phyloP scores from a whole-genome alignment of 106 monocot genomes.

The Alisma plantagoaquatica region DNA sequence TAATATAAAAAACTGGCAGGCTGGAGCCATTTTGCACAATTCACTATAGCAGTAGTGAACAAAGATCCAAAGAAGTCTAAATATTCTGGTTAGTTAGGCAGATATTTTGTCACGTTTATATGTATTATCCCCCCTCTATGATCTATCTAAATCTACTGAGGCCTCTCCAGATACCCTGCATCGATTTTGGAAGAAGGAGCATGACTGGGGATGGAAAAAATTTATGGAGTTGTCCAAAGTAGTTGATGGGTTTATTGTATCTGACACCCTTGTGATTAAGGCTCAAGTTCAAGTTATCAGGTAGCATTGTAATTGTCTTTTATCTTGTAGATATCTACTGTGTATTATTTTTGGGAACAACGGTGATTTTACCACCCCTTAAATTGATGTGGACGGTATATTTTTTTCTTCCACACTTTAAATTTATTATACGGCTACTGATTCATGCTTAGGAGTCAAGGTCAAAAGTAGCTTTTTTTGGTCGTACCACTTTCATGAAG shows the following conservation, averaged over 20 bases:
- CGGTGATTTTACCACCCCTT: too few relatives aligned
- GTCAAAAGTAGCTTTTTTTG: too few relatives aligned
- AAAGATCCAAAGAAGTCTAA: slow-evolving; percentile 96
- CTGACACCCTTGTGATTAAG: slow-evolving; percentile 78
- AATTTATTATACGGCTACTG: too few relatives aligned
- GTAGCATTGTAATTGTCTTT: slow-evolving; percentile 28
- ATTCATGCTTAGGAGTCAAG: too few relatives aligned
- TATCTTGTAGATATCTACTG: too few relatives aligned
- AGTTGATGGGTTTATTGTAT: slow-evolving; percentile 68
- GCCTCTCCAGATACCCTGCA: slow-evolving; percentile 74
- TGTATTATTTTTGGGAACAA: too few relatives aligned
- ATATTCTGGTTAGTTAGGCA: slow-evolving; percentile 61
- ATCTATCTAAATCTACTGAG: slow-evolving; percentile 9
- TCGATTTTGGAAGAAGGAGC: slow-evolving; percentile 95
- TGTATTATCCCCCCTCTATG: background rate
- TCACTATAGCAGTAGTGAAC: slow-evolving; percentile 92
- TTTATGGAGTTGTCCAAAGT: slow-evolving; percentile 89
- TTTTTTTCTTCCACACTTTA: too few relatives aligned
- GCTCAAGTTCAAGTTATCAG: slow-evolving; percentile 99
- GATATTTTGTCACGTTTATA: background rate
- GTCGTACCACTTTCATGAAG: too few relatives aligned
- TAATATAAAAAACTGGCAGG: slow-evolving; percentile 68
- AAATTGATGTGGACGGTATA: too few relatives aligned
- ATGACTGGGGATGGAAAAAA: slow-evolving; percentile 99
- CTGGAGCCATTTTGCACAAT: slow-evolving; percentile 96